These are phyloP conservation scores for Vitis labrusca DNA, from an alignment of 164 flowering plant genomes.

Conservation along the genomic window DNA sequence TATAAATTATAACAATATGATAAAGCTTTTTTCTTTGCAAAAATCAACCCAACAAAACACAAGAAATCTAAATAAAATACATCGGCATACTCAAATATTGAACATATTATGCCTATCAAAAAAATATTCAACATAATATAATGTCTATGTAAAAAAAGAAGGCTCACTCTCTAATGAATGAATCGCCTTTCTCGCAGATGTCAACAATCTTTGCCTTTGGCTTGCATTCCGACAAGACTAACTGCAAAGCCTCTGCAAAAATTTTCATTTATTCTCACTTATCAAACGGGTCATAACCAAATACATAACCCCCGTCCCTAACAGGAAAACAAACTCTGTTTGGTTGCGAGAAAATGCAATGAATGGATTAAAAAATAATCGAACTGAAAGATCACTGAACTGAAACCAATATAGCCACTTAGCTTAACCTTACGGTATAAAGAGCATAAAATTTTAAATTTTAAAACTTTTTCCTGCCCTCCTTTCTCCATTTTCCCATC, in stretches of 20 bases:
- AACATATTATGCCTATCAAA: too few species aligned
- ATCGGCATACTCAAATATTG: too few species aligned
- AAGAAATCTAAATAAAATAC: neutral
- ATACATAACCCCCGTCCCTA: too few species aligned
- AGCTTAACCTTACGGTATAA: too few species aligned
- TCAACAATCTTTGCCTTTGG: constrained; percentile 86
- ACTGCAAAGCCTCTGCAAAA: constrained; percentile 81
- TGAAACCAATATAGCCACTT: too few species aligned
- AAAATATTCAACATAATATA: neutral
- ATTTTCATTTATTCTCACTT: neutral
- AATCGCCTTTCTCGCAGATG: constrained; percentile 84
- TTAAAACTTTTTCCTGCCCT: too few species aligned
- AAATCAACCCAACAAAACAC: neutral
- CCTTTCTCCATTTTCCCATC: neutral
- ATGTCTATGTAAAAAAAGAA: neutral
- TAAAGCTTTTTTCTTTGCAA: neutral
- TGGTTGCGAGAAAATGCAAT: too few species aligned
- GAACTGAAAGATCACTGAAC: too few species aligned
- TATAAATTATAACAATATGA: neutral
- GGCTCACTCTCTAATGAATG: constrained; percentile 78
- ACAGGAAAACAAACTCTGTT: too few species aligned
- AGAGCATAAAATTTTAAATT: too few species aligned
- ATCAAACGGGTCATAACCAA: neutral
- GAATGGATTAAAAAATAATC: too few species aligned
- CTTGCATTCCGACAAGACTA: constrained; percentile 76